Percentiles rank a stretch among this genome's conserved stretches.
These are phyloP conservation scores for Debaryomyces fabryi DNA, from an alignment of 1,139 yeast species.

Conservation along the genomic window DNA sequence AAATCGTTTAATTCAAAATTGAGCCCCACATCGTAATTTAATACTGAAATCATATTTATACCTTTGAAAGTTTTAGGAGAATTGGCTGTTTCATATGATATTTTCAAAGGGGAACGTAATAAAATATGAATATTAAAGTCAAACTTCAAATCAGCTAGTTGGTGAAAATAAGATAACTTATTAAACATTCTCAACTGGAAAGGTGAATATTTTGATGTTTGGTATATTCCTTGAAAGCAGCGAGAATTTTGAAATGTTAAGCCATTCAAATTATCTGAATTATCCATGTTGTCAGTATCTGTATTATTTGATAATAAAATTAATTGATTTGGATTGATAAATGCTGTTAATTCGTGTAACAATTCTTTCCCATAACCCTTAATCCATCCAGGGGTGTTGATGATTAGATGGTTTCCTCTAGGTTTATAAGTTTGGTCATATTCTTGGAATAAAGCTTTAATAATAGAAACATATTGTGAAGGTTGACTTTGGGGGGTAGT, in stretches of 20 bases:
- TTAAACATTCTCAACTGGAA: constrained; percentile 55
- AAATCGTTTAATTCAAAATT: constrained; percentile 42
- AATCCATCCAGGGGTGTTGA: constrained; percentile 93
- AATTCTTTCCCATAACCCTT: constrained; percentile 84
- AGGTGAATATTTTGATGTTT: constrained; percentile 45
- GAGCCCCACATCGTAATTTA: constrained; percentile 31
- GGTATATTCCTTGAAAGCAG: constrained; percentile 33
- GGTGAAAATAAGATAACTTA: constrained; percentile 58
- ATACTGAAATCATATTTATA: constrained; percentile 36
- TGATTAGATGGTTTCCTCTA: constrained; percentile 50
- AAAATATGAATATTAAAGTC: constrained; percentile 55
- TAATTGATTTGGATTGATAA: constrained; percentile 57
- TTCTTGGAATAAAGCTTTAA: constrained; percentile 43
- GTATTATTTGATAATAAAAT: constrained; percentile 34
- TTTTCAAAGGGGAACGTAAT: constrained; percentile 46
- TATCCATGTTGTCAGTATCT: constrained; percentile 25
- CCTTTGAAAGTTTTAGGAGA: constrained; percentile 32
- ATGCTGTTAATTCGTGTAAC: constrained; percentile 49
- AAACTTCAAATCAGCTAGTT: constrained; percentile 25
- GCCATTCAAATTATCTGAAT: constrained; percentile 25
- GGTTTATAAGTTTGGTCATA: constrained; percentile 30
- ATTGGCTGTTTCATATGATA: constrained; percentile 40
- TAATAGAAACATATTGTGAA: constrained; percentile 48
- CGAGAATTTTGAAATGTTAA: constrained; percentile 24
- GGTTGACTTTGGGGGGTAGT: constrained; percentile 76